These are phyloP conservation scores for Cyclanthera cordifolia DNA, from an alignment of 306 rosid species.

Conservation along the genomic window DNA sequence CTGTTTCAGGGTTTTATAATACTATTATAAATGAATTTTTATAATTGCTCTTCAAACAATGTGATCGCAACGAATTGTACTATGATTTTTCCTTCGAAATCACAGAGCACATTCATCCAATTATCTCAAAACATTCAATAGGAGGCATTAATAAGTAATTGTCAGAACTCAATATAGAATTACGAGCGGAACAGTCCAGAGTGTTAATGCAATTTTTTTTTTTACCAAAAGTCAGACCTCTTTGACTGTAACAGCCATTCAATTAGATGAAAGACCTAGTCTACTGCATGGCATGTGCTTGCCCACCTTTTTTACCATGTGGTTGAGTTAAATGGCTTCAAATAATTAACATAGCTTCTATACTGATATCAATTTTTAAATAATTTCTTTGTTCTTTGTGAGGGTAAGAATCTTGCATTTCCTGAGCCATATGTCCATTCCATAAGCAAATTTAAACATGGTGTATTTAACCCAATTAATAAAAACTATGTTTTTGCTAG, in stretches of 20 bases:
- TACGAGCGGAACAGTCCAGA: not conserved
- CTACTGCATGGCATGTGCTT: not conserved
- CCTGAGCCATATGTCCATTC: no score
- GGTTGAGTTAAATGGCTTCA: not conserved
- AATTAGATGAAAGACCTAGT: not conserved
- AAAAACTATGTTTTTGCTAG: no score
- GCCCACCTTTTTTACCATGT: not conserved
- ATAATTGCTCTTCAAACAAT: no score
- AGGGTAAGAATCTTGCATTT: not conserved
- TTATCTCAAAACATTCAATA: no score
- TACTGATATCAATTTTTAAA: no score
- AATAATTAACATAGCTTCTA: not conserved
- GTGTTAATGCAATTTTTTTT: not conserved
- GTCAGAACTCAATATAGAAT: not conserved
- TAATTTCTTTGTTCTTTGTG: not conserved
- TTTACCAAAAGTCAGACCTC: not conserved
- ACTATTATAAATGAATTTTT: no score
- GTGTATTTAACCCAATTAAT: no score
- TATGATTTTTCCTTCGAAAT: no score
- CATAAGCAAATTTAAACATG: no score
- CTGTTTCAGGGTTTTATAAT: no score
- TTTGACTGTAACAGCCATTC: not conserved
- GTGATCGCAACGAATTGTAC: no score
- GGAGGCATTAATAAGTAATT: not conserved
- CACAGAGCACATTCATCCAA: no score